Evolutionary conservation across 2,329 filamentous ascomycete genomes (phyloP), one percentile per base, ranked within the genome.

Genomic region (Colletotrichum gloeosporioides): DNA sequence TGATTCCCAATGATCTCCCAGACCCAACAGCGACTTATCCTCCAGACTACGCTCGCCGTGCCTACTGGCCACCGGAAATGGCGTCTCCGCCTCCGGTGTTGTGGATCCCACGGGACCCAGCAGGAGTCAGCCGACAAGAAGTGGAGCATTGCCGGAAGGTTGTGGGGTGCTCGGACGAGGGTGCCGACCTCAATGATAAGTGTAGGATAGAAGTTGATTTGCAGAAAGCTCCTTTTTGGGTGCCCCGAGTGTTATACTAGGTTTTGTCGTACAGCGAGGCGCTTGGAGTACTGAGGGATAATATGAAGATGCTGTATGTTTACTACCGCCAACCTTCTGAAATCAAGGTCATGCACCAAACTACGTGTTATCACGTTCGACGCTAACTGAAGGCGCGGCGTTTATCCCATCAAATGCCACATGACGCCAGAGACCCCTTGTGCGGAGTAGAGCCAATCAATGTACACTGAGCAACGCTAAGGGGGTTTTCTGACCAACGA

Each of bases 21-120:
- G 82, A 83, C 25, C 80, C 81, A 13, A 77, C 78, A 1, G 31
- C 78, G 25, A 74, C 76, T 16, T 95, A 95, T 79, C 84, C 89
- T 0, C 84, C 87, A 0, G 87, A 91, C 69, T 94, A 94, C 82
- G 85, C 90, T 78, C 84, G 86, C 22, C 87, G 91, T 59, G 95
- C 94, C 0, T 97, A 95, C 85, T 92, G 89, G 84, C 92, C 95
- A 78, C 94, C 95, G 0, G 90, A 93, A 10, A 91, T 95, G 82
- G 91, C 86, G 59, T 87, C 89, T 67, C 86, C 89, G 55, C 85
- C 91, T 0, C 93, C 93, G 5, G 86, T 92, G 9, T 87, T 97
- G 34, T 97, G 95, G 95, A 92, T 97, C 32, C 95, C 95, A 2
- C 89, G 90, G 69, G 95, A 97, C 81, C 87, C 89, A 2, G 89